Conservation (phyloP, 495 filamentous ascomycete genomes). For the Tuber indicum region DNA sequence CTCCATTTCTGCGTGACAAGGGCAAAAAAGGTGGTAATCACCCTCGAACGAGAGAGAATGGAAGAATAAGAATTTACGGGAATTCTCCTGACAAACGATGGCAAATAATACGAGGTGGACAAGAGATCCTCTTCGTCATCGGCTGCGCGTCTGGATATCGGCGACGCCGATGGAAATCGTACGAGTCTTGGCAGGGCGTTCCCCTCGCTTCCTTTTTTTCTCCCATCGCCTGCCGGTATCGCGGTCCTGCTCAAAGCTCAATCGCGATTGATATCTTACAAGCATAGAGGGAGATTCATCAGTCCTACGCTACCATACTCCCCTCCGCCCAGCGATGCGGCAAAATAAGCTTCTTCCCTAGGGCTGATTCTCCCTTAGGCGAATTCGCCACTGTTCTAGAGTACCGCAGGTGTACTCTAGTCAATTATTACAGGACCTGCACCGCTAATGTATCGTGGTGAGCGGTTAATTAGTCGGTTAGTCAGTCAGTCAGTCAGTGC, state of each 20-base stretch:
- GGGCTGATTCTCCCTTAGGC: background rate
- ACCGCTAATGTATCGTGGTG: too few species aligned
- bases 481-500: background rate
- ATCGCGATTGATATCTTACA: background rate
- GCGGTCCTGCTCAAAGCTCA: background rate
- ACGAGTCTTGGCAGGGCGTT: background rate
- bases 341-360: constrained; percentile 2
- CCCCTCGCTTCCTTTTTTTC: background rate
- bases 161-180: background rate
- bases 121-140: background rate
- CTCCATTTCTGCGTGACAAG: constrained; percentile 1
- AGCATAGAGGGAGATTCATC: background rate
- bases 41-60: background rate
- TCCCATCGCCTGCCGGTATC: background rate
- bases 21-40: background rate
- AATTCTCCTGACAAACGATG: background rate
- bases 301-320: background rate
- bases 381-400: background rate
- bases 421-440: background rate
- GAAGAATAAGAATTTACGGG: background rate
- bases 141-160: background rate
- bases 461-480: background rate
- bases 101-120: background rate
- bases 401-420: background rate
- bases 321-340: background rate